A percentile compares a stretch with the other conserved stretches of the same genome.
phyloP scores from a whole-genome alignment of 768 basidiomycete species.

The Rhodotorula toruloides region DNA sequence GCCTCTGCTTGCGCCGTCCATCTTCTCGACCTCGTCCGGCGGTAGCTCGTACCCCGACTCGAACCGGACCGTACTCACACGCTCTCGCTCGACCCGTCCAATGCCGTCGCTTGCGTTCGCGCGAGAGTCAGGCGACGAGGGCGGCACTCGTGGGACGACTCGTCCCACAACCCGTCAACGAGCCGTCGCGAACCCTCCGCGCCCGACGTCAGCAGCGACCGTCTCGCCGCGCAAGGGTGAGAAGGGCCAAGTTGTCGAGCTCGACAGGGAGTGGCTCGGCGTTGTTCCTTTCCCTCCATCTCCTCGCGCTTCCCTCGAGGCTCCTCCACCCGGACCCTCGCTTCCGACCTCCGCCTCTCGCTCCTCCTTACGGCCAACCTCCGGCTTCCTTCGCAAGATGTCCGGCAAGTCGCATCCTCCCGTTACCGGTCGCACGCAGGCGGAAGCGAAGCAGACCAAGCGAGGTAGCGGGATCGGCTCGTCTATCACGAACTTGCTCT shows the following conservation, averaged over 20 bases:
- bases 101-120: slow-evolving; percentile 17
- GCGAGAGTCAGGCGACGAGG: slow-evolving; percentile 21
- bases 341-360: not conserved
- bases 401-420: slow-evolving; percentile 24
- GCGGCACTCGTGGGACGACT: not conserved
- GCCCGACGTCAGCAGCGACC: not conserved
- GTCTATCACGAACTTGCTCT: slow-evolving; percentile 21
- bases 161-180: not conserved
- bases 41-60: not conserved
- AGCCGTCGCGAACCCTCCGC: slow-evolving; percentile 13
- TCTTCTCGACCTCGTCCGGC: not conserved
- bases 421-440: slow-evolving; percentile 16
- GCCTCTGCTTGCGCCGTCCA: not conserved
- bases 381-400: not conserved
- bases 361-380: not conserved
- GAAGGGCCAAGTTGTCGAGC: slow-evolving; percentile 15
- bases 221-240: not conserved
- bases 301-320: not conserved
- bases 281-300: slow-evolving; percentile 30
- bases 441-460: slow-evolving; percentile 4
- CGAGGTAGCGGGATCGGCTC: slow-evolving; percentile 8
- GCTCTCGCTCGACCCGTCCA: not conserved
- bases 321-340: not conserved
- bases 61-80: not conserved
- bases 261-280: slow-evolving; percentile 32